These are phyloP conservation scores for Diaporthe batatas DNA, from an alignment of 2,329 filamentous ascomycete species.

Conservation along the genomic window DNA sequence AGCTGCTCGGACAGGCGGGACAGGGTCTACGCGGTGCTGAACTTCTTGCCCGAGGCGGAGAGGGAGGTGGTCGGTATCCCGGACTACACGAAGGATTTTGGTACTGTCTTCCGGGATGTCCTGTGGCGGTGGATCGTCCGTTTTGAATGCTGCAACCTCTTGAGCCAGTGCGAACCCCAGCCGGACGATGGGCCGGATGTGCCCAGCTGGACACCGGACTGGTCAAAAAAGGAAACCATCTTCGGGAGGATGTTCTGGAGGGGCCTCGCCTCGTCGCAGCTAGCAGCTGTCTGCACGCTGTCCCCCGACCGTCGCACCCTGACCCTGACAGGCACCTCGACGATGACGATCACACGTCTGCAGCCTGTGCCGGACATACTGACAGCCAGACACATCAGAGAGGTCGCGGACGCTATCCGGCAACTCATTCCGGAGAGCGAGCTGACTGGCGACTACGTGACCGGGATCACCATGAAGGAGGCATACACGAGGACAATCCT, in stretches of 20 bases:
- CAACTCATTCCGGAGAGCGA: neutral
- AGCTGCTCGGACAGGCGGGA: constrained; percentile 20
- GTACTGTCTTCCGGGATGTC: neutral
- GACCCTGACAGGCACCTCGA: neutral
- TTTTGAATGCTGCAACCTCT: constrained; percentile 7
- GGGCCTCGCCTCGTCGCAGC: neutral
- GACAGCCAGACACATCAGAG: neutral
- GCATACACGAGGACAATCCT: neutral
- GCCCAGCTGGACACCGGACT: constrained; percentile 7
- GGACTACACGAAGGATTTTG: constrained; percentile 43
- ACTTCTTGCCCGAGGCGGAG: constrained; percentile 5
- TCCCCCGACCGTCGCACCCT: neutral
- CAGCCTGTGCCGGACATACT: neutral
- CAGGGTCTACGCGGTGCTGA: constrained; percentile 25
- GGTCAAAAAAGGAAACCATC: neutral
- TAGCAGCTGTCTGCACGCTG: neutral
- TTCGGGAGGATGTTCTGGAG: neutral
- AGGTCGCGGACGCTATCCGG: neutral
- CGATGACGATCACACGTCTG: neutral
- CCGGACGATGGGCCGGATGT: neutral
- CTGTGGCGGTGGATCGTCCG: constrained; percentile 4
- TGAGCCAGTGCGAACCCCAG: constrained; percentile 4
- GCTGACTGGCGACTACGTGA: neutral
- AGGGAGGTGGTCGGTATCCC: constrained; percentile 39
- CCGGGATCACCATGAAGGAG: constrained; percentile 10